These are phyloP conservation scores for Bimuria novae-zelandiae DNA, from an alignment of 2,329 filamentous ascomycete genomes.

Conservation along the genomic window DNA sequence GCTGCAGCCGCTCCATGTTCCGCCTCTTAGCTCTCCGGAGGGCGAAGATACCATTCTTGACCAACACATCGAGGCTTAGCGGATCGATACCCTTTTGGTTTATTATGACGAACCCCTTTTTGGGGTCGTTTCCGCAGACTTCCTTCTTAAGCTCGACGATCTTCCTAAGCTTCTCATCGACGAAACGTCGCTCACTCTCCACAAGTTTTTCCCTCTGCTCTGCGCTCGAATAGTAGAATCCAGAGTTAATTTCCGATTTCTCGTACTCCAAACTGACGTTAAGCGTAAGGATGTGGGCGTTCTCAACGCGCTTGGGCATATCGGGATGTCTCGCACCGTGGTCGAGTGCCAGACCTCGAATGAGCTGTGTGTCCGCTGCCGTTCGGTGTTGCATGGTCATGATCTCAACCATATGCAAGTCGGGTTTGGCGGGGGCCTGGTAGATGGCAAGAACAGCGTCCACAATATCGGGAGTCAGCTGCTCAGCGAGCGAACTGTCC, in stretches of 20 bases:
- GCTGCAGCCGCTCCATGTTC: slow-evolving; percentile 98
- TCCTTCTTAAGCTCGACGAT: slow-evolving; percentile 98
- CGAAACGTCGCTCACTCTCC: slow-evolving; percentile 92
- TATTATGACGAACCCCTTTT: slow-evolving; percentile 96
- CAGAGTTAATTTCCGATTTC: slow-evolving; percentile 98
- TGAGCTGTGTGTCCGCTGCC: slow-evolving; percentile 93
- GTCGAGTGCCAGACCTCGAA: slow-evolving; percentile 88
- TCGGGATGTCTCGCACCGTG: slow-evolving; percentile 96
- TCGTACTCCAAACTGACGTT: slow-evolving; percentile 98
- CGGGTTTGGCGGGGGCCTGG: slow-evolving; percentile 85
- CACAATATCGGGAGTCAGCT: slow-evolving; percentile 92
- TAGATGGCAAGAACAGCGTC: slow-evolving; percentile 96
- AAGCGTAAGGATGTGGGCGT: slow-evolving; percentile 91
- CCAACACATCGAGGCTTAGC: slow-evolving; percentile 89
- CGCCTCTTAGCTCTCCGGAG: slow-evolving; percentile 93
- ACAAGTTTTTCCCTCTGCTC: slow-evolving; percentile 98
- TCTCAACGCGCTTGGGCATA: slow-evolving; percentile 96
- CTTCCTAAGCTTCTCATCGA: slow-evolving; percentile 95
- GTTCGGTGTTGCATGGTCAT: slow-evolving; percentile 99
- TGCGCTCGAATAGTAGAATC: slow-evolving; percentile 97
- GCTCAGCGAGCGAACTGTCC: slow-evolving; percentile 83
- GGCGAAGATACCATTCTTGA: slow-evolving; percentile 97
- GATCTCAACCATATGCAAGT: slow-evolving; percentile 98
- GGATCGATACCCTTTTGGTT: slow-evolving; percentile 99
- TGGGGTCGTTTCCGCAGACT: slow-evolving; percentile 89